Conservation (phyloP, 2,329 filamentous ascomycete species). For the Alternaria solani region DNA sequence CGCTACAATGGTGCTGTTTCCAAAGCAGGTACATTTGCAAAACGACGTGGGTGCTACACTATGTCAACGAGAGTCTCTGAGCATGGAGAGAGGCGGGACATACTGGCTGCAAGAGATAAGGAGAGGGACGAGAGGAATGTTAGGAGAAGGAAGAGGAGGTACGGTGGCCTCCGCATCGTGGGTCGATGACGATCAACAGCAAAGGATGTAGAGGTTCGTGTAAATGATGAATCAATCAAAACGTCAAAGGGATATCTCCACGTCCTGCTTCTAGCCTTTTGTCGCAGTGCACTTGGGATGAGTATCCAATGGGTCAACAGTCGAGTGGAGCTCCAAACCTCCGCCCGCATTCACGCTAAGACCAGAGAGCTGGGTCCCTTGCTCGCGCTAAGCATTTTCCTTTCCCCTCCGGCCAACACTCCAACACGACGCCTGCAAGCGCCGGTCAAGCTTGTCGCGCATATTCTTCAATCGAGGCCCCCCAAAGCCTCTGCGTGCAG, state of each 20-base stretch:
- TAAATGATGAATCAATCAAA: background rate
- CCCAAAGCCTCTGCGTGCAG: conserved; percentile 7
- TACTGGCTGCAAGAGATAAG: conserved; percentile 55
- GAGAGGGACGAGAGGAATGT: conserved; percentile 49
- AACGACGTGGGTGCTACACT: conserved; percentile 65
- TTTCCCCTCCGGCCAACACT: conserved; percentile 31
- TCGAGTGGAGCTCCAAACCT: conserved; percentile 21
- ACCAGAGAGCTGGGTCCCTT: conserved; percentile 23
- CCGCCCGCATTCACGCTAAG: conserved; percentile 26
- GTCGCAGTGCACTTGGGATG: background rate
- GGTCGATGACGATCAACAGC: background rate
- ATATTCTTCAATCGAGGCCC: background rate
- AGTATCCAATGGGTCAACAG: conserved; percentile 4
- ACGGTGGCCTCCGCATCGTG: conserved; percentile 36
- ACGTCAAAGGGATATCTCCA: background rate
- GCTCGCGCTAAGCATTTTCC: conserved; percentile 46
- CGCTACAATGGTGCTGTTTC: conserved; percentile 72
- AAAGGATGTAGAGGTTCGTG: background rate
- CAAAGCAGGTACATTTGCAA: conserved; percentile 76
- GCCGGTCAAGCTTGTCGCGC: conserved; percentile 15
- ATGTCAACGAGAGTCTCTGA: background rate
- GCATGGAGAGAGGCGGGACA: conserved; percentile 18
- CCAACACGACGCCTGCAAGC: conserved; percentile 25
- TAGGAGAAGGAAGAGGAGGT: conserved; percentile 35
- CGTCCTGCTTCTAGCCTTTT: background rate